A percentile compares a stretch with the other conserved stretches of the same genome.
These are phyloP conservation scores for Cucurbita maxima DNA, from an alignment of 306 rosid species.

Conservation along the genomic window DNA sequence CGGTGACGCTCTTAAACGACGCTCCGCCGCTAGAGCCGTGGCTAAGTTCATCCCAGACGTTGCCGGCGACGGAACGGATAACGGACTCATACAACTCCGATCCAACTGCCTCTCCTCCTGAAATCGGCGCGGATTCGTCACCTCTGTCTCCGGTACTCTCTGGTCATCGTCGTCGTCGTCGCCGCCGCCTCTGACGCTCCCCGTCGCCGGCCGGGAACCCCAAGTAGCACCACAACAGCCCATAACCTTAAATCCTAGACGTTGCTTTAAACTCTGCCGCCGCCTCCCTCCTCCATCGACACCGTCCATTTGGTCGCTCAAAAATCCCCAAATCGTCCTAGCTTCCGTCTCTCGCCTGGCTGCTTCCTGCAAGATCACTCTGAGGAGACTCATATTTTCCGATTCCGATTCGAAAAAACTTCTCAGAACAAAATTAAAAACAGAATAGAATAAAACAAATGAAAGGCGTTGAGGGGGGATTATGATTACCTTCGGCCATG, in stretches of 20 bases:
- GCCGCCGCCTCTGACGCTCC: slow-evolving; percentile 12
- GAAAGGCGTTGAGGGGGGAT: background rate
- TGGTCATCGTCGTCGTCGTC: slow-evolving; percentile 6
- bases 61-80: slow-evolving; percentile 16
- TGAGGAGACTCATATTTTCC: slow-evolving; percentile 61
- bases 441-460: background rate
- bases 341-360: slow-evolving; percentile 35
- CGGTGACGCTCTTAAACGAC: slow-evolving; percentile 42
- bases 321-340: slow-evolving; percentile 52
- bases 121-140: slow-evolving; percentile 14
- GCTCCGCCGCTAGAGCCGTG: slow-evolving; percentile 82
- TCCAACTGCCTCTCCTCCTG: slow-evolving; percentile 7
- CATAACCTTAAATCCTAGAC: slow-evolving; percentile 52
- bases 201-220: slow-evolving; percentile 31
- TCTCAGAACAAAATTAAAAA: background rate
- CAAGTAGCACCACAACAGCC: slow-evolving; percentile 83
- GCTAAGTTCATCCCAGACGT: slow-evolving; percentile 75
- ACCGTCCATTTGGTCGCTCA: slow-evolving; percentile 58
- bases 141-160: background rate
- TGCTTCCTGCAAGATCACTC: slow-evolving; percentile 61
- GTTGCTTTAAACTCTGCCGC: slow-evolving; percentile 56
- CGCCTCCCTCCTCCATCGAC: slow-evolving; percentile 23
- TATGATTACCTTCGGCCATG: slow-evolving; percentile 12
- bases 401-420: background rate
- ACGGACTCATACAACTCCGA: slow-evolving; percentile 23